Evolutionary conservation across 176 grass and related monocot genomes (phyloP).

Genomic region (Puccinellia tenuiflora): DNA sequence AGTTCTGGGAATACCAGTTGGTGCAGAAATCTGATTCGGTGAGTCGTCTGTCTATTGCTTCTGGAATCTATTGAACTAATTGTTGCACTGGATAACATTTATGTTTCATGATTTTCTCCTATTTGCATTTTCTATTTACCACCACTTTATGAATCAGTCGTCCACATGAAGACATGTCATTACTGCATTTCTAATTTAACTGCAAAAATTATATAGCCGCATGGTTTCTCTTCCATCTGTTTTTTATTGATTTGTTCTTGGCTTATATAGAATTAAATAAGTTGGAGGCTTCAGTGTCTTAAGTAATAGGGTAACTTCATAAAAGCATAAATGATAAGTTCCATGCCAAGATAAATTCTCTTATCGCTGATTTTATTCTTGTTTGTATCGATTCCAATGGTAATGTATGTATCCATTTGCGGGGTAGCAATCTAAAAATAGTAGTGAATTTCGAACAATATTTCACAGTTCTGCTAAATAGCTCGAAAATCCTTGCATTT

Average conservation of each 20-base stretch:
- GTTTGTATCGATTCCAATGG: neutral
- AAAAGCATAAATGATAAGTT: neutral
- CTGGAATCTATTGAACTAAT: neutral
- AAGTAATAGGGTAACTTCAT: neutral
- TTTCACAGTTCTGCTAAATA: neutral
- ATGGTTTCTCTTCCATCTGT: neutral
- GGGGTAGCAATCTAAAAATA: neutral
- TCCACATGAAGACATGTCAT: neutral
- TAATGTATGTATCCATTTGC: neutral
- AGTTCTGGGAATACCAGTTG: conserved; percentile 90
- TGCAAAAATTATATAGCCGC: neutral
- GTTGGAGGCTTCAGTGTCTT: neutral
- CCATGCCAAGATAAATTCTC: neutral
- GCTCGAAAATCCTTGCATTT: neutral
- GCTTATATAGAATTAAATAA: neutral
- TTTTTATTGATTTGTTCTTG: neutral
- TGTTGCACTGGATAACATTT: neutral
- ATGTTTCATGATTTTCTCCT: neutral
- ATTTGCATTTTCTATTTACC: neutral
- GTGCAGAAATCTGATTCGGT: conserved; percentile 64
- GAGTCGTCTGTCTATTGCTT: conserved; percentile 28
- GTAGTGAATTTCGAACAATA: neutral
- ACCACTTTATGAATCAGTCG: neutral
- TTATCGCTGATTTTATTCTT: neutral
- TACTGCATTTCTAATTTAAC: neutral